Evolutionary conservation across 208 protist species (phyloP).

Genomic region (Borovskyia barvae): DNA sequence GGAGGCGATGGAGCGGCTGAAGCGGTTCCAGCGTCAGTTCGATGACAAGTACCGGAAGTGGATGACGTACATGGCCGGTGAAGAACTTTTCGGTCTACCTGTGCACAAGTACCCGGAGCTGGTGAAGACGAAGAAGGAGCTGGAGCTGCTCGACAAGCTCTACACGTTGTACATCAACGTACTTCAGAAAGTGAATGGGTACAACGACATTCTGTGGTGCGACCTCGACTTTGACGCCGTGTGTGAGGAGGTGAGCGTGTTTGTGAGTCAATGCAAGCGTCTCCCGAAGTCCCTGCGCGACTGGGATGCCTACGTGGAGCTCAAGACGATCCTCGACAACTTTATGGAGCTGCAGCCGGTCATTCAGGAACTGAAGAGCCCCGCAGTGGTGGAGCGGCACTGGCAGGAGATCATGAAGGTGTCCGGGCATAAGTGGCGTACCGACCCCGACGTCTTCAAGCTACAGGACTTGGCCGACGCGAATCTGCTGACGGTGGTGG

Average conservation of each 20-base stretch:
- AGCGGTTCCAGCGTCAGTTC: slow-evolving; percentile 95
- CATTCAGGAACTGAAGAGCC: slow-evolving; percentile 92
- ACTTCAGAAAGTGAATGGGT: slow-evolving; percentile 92
- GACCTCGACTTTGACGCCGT: slow-evolving; percentile 95
- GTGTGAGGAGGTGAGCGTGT: slow-evolving; percentile 88
- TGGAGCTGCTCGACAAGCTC: slow-evolving; percentile 94
- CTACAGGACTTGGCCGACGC: slow-evolving; percentile 92
- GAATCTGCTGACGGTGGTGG: slow-evolving; percentile 79
- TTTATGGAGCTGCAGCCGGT: slow-evolving; percentile 94
- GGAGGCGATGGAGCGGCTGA: slow-evolving; percentile 95
- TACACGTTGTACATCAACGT: slow-evolving; percentile 96
- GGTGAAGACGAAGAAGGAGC: slow-evolving; percentile 91
- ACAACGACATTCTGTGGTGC: slow-evolving; percentile 94
- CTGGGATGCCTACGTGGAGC: slow-evolving; percentile 94
- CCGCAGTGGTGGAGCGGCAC: slow-evolving; percentile 92
- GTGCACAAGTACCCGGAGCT: slow-evolving; percentile 94
- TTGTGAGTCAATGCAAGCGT: slow-evolving; percentile 87
- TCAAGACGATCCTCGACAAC: slow-evolving; percentile 95
- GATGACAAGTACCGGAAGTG: slow-evolving; percentile 95
- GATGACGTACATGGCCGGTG: slow-evolving; percentile 92
- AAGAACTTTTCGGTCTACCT: slow-evolving; percentile 95
- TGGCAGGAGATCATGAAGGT: slow-evolving; percentile 95
- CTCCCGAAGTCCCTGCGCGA: slow-evolving; percentile 93
- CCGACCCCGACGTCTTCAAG: slow-evolving; percentile 93
- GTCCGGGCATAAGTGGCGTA: slow-evolving; percentile 85